A percentile compares a stretch with the other conserved stretches of the same genome.
These are phyloP conservation scores for Tetradesmus lagerheimii DNA, from an alignment of 139 green algal species.

Conservation along the genomic window DNA sequence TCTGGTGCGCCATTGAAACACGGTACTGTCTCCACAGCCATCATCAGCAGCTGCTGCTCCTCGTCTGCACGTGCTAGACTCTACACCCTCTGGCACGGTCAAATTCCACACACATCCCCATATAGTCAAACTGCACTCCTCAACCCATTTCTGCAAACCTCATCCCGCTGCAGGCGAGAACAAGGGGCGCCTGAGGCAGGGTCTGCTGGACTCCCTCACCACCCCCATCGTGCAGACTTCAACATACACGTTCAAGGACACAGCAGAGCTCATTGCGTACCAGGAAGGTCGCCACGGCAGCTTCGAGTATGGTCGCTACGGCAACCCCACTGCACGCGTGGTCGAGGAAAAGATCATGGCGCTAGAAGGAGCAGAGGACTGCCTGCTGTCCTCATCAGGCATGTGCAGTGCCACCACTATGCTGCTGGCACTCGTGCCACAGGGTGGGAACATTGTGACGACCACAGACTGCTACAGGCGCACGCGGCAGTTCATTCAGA, in stretches of 20 bases:
- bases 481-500: slow-evolving; percentile 99
- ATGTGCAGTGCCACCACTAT: slow-evolving; percentile 99
- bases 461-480: slow-evolving; percentile 99
- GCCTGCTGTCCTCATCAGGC: slow-evolving; percentile 91
- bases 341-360: slow-evolving; percentile 95
- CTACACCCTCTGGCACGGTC: no score
- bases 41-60: neutral
- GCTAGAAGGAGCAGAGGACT: slow-evolving; percentile 98
- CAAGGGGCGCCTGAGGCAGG: slow-evolving; percentile 20
- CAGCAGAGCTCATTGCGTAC: slow-evolving; percentile 96
- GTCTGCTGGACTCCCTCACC: slow-evolving; percentile 92
- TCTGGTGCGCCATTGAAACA: neutral
- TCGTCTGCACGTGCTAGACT: neutral
- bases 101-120: no score
- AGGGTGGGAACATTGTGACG: slow-evolving; percentile 97
- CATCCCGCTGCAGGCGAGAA: slow-evolving; percentile 7
- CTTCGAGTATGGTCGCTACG: slow-evolving; percentile 97
- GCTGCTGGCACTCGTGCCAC: slow-evolving; percentile 97
- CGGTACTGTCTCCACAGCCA: neutral
- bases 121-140: neutral
- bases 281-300: slow-evolving; percentile 93
- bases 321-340: slow-evolving; percentile 94
- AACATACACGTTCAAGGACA: slow-evolving; percentile 96
- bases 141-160: neutral
- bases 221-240: slow-evolving; percentile 98